These are phyloP conservation scores for Tricholoma hemisulphureum DNA, from an alignment of 768 basidiomycete species.

Conservation along the genomic window DNA sequence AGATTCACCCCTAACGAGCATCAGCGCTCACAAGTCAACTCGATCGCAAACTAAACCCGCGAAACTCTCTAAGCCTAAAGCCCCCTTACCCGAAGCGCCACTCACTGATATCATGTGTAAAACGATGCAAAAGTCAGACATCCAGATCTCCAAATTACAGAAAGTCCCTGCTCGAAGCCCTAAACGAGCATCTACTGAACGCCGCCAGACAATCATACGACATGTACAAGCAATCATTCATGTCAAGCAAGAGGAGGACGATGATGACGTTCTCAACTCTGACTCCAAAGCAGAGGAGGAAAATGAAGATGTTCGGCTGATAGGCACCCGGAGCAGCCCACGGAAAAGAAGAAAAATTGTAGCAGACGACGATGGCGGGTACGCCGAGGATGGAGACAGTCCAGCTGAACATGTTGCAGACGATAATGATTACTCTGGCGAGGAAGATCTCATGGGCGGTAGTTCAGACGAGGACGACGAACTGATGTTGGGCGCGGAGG, in stretches of 20 bases:
- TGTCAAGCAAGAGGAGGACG: conserved; percentile 61
- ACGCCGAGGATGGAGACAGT: conserved; percentile 7
- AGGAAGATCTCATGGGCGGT: conserved; percentile 33
- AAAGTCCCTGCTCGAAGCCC: conserved; percentile 10
- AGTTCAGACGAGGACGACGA: conserved; percentile 54
- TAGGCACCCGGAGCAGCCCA: background rate
- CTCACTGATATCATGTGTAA: background rate
- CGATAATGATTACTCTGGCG: conserved; percentile 18
- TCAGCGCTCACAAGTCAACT: conserved; percentile 12
- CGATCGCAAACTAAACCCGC: conserved; percentile 7
- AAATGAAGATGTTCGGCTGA: background rate
- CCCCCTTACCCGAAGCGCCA: conserved; percentile 1
- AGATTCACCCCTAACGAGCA: conserved; percentile 21
- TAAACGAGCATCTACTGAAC: conserved; percentile 7
- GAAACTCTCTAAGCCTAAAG: conserved; percentile 7
- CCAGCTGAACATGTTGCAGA: background rate
- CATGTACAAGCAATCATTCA: conserved; percentile 65
- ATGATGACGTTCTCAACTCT: conserved; percentile 10
- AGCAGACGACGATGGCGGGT: conserved; percentile 4
- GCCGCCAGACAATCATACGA: conserved; percentile 47
- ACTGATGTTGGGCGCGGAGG: conserved; percentile 60
- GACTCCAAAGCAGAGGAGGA: background rate
- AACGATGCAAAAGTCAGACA: background rate
- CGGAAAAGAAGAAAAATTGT: conserved; percentile 12
- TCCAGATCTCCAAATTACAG: conserved; percentile 9